phyloP scores from a whole-genome alignment of 176 grass and related monocot genomes.

The Oryza meyeriana region DNA sequence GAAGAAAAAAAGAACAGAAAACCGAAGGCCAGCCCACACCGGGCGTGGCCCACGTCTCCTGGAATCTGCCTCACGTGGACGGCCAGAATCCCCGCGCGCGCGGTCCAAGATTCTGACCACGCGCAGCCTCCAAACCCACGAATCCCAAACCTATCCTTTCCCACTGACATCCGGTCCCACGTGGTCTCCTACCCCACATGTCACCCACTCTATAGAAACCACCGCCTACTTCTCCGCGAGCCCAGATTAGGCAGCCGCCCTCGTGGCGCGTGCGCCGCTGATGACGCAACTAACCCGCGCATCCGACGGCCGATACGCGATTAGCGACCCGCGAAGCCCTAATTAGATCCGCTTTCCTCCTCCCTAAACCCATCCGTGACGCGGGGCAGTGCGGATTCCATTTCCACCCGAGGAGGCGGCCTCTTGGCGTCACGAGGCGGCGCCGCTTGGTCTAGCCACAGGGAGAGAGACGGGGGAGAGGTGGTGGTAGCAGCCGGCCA shows the following conservation, averaged over 20 bases:
- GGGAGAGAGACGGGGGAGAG: not conserved
- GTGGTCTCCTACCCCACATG: fast-evolving
- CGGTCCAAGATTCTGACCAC: constrained; percentile 35
- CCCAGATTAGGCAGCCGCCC: not conserved
- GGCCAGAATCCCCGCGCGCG: constrained; percentile 2
- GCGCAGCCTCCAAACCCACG: not conserved
- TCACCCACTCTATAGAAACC: not conserved
- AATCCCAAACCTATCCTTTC: fast-evolving
- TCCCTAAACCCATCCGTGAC: constrained; percentile 20
- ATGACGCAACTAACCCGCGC: not conserved
- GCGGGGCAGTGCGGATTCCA: not conserved
- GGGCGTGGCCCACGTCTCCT: not conserved
- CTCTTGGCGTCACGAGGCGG: constrained; percentile 1
- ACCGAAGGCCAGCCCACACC: not conserved
- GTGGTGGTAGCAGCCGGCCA: not conserved
- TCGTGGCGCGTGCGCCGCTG: not conserved
- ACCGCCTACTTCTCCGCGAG: fast-evolving
- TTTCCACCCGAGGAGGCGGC: not conserved
- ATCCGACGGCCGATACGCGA: constrained; percentile 26
- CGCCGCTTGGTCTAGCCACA: not conserved
- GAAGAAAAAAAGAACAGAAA: not conserved
- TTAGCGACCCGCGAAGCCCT: constrained; percentile 14
- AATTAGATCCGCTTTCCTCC: not conserved
- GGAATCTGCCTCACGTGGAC: constrained; percentile 18
- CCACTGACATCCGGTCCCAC: not conserved